Conservation (phyloP, 306 rosid species). For the Prunus armeniaca region DNA sequence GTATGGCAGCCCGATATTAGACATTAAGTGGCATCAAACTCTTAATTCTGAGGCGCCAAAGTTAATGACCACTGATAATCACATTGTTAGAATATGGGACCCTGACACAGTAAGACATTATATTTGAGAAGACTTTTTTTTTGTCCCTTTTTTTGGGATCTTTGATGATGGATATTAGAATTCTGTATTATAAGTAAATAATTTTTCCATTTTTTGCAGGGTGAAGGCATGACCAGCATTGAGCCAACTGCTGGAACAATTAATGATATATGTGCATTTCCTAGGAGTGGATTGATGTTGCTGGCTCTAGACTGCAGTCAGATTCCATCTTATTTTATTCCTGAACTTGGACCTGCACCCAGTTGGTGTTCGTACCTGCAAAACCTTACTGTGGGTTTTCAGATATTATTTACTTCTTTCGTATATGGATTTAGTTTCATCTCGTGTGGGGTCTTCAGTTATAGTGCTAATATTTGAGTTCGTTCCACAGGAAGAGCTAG, state of each 20-base stretch:
- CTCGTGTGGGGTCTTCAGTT: conserved; percentile 5
- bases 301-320: conserved; percentile 84
- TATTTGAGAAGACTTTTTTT: background rate
- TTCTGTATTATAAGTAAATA: background rate
- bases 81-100: conserved; percentile 87
- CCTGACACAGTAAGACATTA: conserved; percentile 63
- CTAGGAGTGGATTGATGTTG: conserved; percentile 81
- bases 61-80: conserved; percentile 75
- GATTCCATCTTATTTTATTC: conserved; percentile 87
- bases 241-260: conserved; percentile 78
- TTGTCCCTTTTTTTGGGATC: background rate
- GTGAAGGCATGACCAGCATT: conserved; percentile 92
- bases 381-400: conserved; percentile 68
- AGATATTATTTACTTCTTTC: conserved; percentile 16
- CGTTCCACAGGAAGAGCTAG: conserved; percentile 82
- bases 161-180: background rate
- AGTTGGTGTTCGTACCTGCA: conserved; percentile 92
- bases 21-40: conserved; percentile 92
- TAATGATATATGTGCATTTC: conserved; percentile 79
- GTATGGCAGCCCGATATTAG: conserved; percentile 88
- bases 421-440: conserved; percentile 1
- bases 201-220: conserved; percentile 42
- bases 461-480: background rate
- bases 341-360: conserved; percentile 97
- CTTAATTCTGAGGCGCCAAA: conserved; percentile 65